These are phyloP conservation scores for Melastoma malabathricum DNA, from an alignment of 345 rosid genomes.

Conservation along the genomic window DNA sequence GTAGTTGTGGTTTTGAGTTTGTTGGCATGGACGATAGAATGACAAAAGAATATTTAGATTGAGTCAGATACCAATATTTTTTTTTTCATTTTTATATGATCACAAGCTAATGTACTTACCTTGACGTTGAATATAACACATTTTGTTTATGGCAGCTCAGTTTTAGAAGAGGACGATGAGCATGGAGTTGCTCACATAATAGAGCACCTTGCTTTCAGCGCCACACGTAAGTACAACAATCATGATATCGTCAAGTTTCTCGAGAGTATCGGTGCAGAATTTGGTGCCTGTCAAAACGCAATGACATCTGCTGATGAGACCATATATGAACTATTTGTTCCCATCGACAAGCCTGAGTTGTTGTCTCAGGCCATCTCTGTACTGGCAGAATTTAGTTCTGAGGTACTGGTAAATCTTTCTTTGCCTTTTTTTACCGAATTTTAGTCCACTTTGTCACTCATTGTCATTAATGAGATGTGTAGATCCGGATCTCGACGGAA, in stretches of 20 bases:
- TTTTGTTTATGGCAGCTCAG: conserved; percentile 70
- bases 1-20: no score
- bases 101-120: not conserved
- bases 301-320: conserved; percentile 86
- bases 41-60: no score
- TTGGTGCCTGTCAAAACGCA: conserved; percentile 94
- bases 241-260: conserved; percentile 85
- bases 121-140: conserved; percentile 18
- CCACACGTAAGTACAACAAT: conserved; percentile 67
- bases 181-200: conserved; percentile 93
- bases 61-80: no score
- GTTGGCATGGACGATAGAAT: no score
- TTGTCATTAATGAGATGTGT: conserved; percentile 4
- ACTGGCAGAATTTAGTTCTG: conserved; percentile 77
- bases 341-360: conserved; percentile 68
- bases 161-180: conserved; percentile 91
- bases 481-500: conserved; percentile 74
- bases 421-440: not conserved
- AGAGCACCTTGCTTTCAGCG: conserved; percentile 94
- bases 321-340: conserved; percentile 77
- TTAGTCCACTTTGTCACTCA: not conserved
- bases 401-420: conserved; percentile 28
- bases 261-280: conserved; percentile 90
- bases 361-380: conserved; percentile 73
- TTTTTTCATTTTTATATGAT: not conserved